Percentiles rank a stretch among this genome's conserved stretches.
These are phyloP conservation scores for Neofusicoccum parvum DNA, from an alignment of 2,329 filamentous ascomycete species.

Conservation along the genomic window DNA sequence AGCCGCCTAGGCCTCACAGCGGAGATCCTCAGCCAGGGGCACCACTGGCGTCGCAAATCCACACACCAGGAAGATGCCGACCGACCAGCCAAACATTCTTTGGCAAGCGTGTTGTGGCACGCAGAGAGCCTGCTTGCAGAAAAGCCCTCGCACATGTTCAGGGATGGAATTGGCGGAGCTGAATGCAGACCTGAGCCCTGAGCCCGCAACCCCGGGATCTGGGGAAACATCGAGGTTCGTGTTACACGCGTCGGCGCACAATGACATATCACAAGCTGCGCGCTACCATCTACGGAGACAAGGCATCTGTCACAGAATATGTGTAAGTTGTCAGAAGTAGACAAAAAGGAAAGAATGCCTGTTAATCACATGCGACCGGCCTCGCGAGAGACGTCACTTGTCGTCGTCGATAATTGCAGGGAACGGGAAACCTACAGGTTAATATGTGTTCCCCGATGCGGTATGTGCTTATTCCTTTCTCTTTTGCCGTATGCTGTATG, in stretches of 20 bases:
- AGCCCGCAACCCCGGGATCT: background rate
- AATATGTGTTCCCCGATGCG: background rate
- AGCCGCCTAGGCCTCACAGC: background rate
- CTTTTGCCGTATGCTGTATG: background rate
- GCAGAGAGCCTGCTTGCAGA: background rate
- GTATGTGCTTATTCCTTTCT: background rate
- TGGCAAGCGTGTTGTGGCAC: background rate
- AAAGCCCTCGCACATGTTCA: slow-evolving; percentile 3
- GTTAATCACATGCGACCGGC: background rate
- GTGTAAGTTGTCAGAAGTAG: slow-evolving; percentile 4
- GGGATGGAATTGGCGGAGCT: slow-evolving; percentile 14
- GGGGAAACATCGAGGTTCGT: background rate
- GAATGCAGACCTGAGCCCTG: background rate
- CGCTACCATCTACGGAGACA: background rate
- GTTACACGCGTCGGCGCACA: slow-evolving; percentile 4
- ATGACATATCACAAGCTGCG: slow-evolving; percentile 11
- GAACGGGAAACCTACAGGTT: background rate
- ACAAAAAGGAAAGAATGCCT: background rate
- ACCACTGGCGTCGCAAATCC: background rate
- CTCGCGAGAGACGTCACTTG: background rate
- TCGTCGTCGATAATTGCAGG: background rate
- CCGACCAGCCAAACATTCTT: background rate
- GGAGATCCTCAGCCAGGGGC: background rate
- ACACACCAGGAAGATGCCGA: slow-evolving; percentile 3
- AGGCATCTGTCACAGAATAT: slow-evolving; percentile 5